Base-by-base conservation (phyloP, 495 filamentous ascomycete genomes). In the Penicillium manginii region DNA sequence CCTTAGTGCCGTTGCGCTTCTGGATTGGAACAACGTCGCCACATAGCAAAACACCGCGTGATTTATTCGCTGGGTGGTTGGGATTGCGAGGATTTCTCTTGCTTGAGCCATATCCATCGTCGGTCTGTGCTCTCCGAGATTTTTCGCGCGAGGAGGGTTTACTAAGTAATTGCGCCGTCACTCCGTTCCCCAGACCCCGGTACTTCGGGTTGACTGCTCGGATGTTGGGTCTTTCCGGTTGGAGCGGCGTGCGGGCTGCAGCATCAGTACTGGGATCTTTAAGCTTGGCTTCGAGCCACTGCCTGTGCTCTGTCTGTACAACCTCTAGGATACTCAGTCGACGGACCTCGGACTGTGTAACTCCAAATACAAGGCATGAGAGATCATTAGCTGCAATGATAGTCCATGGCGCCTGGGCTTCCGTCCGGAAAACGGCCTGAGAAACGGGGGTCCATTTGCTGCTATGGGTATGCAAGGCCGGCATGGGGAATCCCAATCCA, bases 331-430 rank as follows among this genome's bases (percentile, higher is more conserved):
- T 98, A 55, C 96, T 92, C 78, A 98, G 86, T 67, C 92, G 97
- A 29, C 91, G 86, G 33, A 98, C 88, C 73, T 98, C 94, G 9
- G 91, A 89, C 67, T 92, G 91, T 5, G 93, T 96, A 26, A 98
- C 91, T 37, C 94, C 94, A 73, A 98, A 98, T 47, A 98, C 84
- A 23, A 98, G 81, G 73, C 94, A 98, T 15, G 96, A 93, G 33
- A 98, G 80, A 71, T 98, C 94, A 67, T 98, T 98, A n/a, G 94
- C 96, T 8, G 93, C 89, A 47, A 96, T 79, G 54, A 98, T 97
- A 2, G 93, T 98, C 90, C 92, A 98, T 4, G 94, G 96, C 10
- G 89, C 81, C 45, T 87, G 81, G 45, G 90, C 82, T 72, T 96
- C 90, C 15, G 94, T 98, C 17, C 93, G 92, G 66, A 98, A 98